Evolutionary conservation across 108 stramenopile species (phyloP), one percentile per base, ranked within the genome.

Genomic region (Nannochloropsis oceanica): DNA sequence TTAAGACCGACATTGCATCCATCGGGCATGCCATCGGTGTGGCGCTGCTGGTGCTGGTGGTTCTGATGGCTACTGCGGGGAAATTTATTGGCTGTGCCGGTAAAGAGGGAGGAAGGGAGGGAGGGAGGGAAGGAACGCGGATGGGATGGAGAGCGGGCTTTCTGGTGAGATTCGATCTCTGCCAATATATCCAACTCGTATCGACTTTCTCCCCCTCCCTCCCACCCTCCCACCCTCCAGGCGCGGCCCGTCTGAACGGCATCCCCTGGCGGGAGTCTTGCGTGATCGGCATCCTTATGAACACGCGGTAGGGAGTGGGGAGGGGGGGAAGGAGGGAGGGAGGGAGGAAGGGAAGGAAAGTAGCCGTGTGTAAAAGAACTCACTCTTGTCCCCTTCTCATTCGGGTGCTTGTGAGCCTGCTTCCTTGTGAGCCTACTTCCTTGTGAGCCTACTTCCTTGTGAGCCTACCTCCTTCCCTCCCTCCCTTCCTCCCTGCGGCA

Each of bases 241-340:
- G 82, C 44, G 7, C 86, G 43, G 86, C 86, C 25, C 42, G 42
- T 7, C 46, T 86, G 22, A 26, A 27, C n/a, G 86, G 86, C 82
- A 43, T 86, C 8, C 44, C 81, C 25, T 25, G 27, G 22, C 81
- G 86, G 43, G 83, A 84, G 80, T 43, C 81, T 13, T 42, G 81
- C 26, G 86, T 86, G 44, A 27, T 86, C 25, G 86, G 80, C 24
- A 82, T 82, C 25, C 46, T 86, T 81, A 86, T 86, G 86, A 86
- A 86, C 8, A 86, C 86, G 2, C 20, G 86, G 59, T 73, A 73
- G 14, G 46, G 46, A 12, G n/a, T 14, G 46, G 14, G 14, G 46
- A 14, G 46, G 46, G 14, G 2, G 59, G 59, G 59, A 73, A 8
- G 59, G 18, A 73, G 59, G 59, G 18, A 73, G 59, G 59, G 18